Base-by-base conservation (phyloP, 306 rosid genomes). In the Vicia sativa region DNA sequence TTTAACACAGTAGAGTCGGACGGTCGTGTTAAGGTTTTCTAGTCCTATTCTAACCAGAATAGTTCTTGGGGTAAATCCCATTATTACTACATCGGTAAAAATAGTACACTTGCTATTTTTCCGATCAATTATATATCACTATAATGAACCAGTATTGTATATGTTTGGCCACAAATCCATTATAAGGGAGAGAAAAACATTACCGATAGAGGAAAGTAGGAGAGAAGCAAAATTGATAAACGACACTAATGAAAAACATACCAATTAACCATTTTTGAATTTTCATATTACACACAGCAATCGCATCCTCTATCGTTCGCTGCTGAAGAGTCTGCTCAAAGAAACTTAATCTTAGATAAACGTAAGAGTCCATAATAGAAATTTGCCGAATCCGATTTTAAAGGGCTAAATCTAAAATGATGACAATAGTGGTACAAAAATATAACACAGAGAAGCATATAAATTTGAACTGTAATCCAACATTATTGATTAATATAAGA, bases 251-350 rank as follows among this genome's bases (percentile, higher is more conserved):
- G 2, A 55, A 58, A 62, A 78, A 25, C 64, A 38, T 80, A 88
- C 96, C 89, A 59, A 70, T 71, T 68, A 75, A 59, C 60, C 89
- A 76, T 65, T 74, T 84, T 60, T 79, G 84, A 65, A 91, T 83
- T 53, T 81, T 82, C 74, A 70, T 70, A 70, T 91, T 87, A 62
- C 87, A 91, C 64, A 65, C 63, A 31, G 91, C 91, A 69, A 88
- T 84, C 70, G 84, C 86, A 74, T 91, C 95, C 70, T 83, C 91
- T 78, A 86, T 60, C 65, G 28, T 7, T 46, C 85, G 89, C 57
- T 76, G 86, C 81, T 81, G 86, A 74, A 86, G 80, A 59, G 85
- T 79, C 97, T 91, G 87, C 79, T 60, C 23, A 82, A 67, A 74
- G 65, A 83, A 84, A 69, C 39, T 7, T 23, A 55, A 58, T 55